phyloP scores from a whole-genome alignment of 2,329 filamentous ascomycete species.

The Fusarium cicatricum region DNA sequence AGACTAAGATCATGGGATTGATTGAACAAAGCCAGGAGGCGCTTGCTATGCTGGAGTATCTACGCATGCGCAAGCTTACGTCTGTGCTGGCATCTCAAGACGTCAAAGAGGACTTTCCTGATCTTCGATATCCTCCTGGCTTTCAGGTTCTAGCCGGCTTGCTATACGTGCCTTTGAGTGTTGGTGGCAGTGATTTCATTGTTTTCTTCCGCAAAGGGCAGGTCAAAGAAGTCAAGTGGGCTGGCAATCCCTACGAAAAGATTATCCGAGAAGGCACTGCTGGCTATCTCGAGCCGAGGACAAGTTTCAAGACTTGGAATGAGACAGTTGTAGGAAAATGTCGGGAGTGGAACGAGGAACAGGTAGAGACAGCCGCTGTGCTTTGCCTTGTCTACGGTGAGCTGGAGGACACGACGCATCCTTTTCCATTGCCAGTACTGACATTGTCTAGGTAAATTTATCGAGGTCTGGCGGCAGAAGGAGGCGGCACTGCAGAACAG shows the following conservation, averaged over 20 bases:
- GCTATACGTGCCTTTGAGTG: constrained; percentile 81
- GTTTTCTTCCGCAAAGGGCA: constrained; percentile 88
- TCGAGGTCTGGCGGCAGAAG: constrained; percentile 92
- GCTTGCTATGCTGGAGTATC: constrained; percentile 83
- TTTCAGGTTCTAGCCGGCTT: constrained; percentile 81
- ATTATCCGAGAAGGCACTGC: constrained; percentile 75
- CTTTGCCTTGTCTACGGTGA: constrained; percentile 87
- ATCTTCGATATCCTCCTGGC: constrained; percentile 80
- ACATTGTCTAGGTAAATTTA: constrained; percentile 68
- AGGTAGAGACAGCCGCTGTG: constrained; percentile 88
- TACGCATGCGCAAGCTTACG: constrained; percentile 77
- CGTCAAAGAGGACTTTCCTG: constrained; percentile 78
- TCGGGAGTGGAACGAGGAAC: constrained; percentile 87
- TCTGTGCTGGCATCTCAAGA: constrained; percentile 83
- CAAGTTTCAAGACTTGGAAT: constrained; percentile 81
- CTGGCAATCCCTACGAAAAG: constrained; percentile 87
- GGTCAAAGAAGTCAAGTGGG: constrained; percentile 81
- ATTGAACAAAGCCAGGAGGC: constrained; percentile 82
- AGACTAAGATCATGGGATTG: constrained; percentile 84
- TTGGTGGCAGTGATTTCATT: constrained; percentile 83
- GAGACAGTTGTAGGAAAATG: constrained; percentile 85
- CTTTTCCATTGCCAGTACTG: not conserved
- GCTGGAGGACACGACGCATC: constrained; percentile 1
- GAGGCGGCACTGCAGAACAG: constrained; percentile 84
- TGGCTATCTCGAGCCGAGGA: constrained; percentile 78